Evolutionary conservation across 495 filamentous ascomycete species (phyloP).

Genomic region (Neurospora sp.): DNA sequence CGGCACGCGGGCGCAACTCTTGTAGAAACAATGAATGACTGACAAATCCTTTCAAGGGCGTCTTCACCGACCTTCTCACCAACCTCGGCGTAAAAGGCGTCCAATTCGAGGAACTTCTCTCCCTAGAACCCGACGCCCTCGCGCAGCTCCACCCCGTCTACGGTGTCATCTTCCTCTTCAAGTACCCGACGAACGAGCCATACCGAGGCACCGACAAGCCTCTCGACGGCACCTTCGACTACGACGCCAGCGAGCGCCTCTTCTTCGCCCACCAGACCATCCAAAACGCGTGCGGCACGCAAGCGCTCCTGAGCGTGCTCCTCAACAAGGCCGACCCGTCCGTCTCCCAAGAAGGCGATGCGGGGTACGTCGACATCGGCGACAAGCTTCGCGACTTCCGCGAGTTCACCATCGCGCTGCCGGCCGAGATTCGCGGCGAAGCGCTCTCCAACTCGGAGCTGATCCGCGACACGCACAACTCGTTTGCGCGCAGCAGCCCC

Average conservation of each 20-base stretch:
- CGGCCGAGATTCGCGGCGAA: conserved; percentile 60
- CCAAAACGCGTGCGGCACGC: conserved; percentile 97
- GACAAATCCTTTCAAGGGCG: conserved; percentile 50
- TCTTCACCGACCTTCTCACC: conserved; percentile 93
- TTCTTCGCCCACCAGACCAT: conserved; percentile 98
- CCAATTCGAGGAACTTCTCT: conserved; percentile 94
- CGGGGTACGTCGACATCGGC: conserved; percentile 41
- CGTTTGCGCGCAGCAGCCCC: conserved; percentile 76
- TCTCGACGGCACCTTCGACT: conserved; percentile 75
- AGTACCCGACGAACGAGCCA: conserved; percentile 72
- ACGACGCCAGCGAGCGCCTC: conserved; percentile 56
- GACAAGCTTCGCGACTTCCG: conserved; percentile 63
- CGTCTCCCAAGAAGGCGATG: conserved; percentile 3
- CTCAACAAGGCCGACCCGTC: conserved; percentile 60
- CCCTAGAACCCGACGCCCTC: conserved; percentile 73
- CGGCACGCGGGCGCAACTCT: neutral
- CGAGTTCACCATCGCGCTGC: conserved; percentile 83
- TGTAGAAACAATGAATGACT: neutral
- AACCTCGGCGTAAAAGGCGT: conserved; percentile 86
- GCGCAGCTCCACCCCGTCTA: conserved; percentile 74
- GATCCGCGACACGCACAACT: conserved; percentile 88
- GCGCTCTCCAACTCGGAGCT: conserved; percentile 58
- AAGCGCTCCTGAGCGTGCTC: conserved; percentile 85
- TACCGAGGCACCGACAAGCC: conserved; percentile 46
- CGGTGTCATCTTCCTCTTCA: conserved; percentile 99